Conservation (phyloP, 208 protist genomes). For the Crithidia brevicula region DNA sequence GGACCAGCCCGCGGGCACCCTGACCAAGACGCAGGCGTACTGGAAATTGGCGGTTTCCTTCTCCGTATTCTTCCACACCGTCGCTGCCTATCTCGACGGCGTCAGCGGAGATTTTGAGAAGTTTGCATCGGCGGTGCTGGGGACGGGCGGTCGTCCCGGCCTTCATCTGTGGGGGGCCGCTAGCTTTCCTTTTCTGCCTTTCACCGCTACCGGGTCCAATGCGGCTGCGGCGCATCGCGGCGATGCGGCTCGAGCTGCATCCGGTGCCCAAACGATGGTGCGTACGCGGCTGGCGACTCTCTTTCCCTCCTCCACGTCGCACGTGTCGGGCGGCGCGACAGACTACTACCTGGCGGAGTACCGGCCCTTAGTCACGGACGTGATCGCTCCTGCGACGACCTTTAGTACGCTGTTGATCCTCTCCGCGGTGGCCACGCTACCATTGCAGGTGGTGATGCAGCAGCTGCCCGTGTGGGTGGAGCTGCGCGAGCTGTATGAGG, state of each 20-base stretch:
- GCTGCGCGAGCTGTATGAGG: constrained; percentile 39
- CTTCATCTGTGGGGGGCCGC: constrained; percentile 30
- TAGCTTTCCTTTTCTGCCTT: constrained; percentile 37
- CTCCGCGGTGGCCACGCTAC: constrained; percentile 42
- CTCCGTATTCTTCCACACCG: constrained; percentile 48
- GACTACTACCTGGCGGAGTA: constrained; percentile 27
- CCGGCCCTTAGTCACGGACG: constrained; percentile 25
- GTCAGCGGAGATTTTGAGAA: constrained; percentile 21
- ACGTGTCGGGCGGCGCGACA: constrained; percentile 12
- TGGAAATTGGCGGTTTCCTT: constrained; percentile 32
- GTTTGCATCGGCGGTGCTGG: constrained; percentile 29
- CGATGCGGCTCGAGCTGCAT: not conserved
- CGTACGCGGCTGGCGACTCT: constrained; percentile 16
- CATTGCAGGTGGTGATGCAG: constrained; percentile 39
- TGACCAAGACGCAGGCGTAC: constrained; percentile 20
- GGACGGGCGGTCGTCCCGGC: constrained; percentile 6
- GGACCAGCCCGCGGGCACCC: not conserved
- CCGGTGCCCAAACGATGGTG: not conserved
- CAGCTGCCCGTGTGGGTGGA: constrained; percentile 31
- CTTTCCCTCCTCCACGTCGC: constrained; percentile 16
- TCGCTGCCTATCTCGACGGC: constrained; percentile 27
- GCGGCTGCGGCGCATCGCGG: not conserved
- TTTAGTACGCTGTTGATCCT: constrained; percentile 47
- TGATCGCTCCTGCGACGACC: constrained; percentile 24
- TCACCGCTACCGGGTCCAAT: constrained; percentile 24